Base-by-base conservation (phyloP, 2,329 filamentous ascomycete genomes). In the Talaromyces sp. region DNA sequence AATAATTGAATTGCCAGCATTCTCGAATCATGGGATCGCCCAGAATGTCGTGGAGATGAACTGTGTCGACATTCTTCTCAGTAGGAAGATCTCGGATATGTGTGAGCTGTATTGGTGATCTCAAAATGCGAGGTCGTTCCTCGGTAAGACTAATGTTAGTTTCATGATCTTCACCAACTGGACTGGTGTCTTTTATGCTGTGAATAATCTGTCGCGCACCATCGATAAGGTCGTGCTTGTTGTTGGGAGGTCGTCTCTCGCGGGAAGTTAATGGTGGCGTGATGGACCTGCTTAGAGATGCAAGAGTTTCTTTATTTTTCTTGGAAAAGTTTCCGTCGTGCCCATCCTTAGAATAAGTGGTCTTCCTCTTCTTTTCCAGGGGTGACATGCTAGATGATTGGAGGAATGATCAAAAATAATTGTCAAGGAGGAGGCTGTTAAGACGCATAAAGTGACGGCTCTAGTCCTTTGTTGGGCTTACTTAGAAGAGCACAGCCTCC, bases 21-120 rank as follows among this genome's bases (percentile, higher is more conserved):
- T 85, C 83, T 45, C 84, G 83, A 63, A 95, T 91, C 67, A 92
- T 81, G 0, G 90, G 90, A 73, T 93, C 87, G 0, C 90, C 87
- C 1, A 96, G 82, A 6, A 96, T 82, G 65, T 92, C 89, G 4
- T 79, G 78, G 10, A 95, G 79, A 1, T 82, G 83, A 39, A 94
- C 76, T 0, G 90, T 82, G 73, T 90, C 90, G 27, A 81, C 77
- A 77, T 96, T 95, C 67, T 83, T 79, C 0, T 74, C 72, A 2
- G 78, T 77, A 1, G 87, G 81, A 0, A 93, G 79, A 70, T 90
- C 89, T 33, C 80, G 82, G 62, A 95, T 88, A 66, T 82, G 83
- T 0, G 90, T 93, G 14, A 95, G 84, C 65, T 87, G 87, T 69
- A 93, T 85, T 0, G 91, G 91, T 1, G 91, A 93, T 1, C 77